Evolutionary conservation across 208 protist genomes (phyloP), one percentile per base, ranked within the genome.

Genomic region (Trypanosomatidae sp.): DNA sequence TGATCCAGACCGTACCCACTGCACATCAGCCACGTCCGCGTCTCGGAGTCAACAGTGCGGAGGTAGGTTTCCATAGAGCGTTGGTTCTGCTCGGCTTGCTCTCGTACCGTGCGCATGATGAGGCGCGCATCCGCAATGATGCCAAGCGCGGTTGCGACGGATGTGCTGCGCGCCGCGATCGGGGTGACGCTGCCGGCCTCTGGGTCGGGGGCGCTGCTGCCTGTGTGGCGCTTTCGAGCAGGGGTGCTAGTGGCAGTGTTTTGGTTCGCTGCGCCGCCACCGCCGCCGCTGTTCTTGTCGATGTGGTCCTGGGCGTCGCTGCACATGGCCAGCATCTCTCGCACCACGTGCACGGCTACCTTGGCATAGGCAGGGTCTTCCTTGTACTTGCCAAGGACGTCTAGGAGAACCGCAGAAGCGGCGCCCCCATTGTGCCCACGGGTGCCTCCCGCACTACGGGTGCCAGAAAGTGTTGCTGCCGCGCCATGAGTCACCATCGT

Each of bases 301-400:
- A 72, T 12, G 25, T 17, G 33, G 55, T 72, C 68, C 8, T 72
- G 28, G 1, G 74, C 66, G 30, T 78, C 80, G 66, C 80, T 83
- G 70, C 80, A 79, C 49, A 73, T 55, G 15, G 62, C 49, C 25
- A 93, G 53, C 55, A 93, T 71, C 66, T 80, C 69, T 39, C 82
- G 82, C 67, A 93, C 81, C 41, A 86, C 71, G 67, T 79, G 83
- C 43, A 85, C 72, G 15, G 82, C 66, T 28, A 82, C 69, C 76
- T 87, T 88, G 9, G 85, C 73, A 53, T 84, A 88, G 33, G 80
- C 68, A 0, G 87, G 84, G 71, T 91, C 77, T 46, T 85, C 76
- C 19, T 71, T 71, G 68, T 84, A 78, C 52, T 77, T 69, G 30
- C 77, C 60, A 13, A 94, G 71, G 1, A 65, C 53, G 30, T 94